Evolutionary conservation across 2,329 filamentous ascomycete genomes (phyloP), one percentile per base, ranked within the genome.

Genomic region (Furcasterigmium sp.): DNA sequence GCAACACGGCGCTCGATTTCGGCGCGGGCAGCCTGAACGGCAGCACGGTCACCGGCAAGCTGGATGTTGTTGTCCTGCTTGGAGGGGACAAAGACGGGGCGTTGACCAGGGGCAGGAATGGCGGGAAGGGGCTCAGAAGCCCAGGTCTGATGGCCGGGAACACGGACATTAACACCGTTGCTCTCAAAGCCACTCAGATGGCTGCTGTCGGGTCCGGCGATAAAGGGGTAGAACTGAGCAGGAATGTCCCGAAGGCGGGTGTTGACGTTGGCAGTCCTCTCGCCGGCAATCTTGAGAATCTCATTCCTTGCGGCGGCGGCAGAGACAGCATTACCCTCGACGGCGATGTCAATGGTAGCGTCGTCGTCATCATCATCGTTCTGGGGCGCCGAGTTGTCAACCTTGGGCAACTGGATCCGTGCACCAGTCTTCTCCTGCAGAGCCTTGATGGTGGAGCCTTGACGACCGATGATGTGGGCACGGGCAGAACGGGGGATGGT

Each of bases 201-300:
- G 37, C 77, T 71, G 59, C 90, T 87, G 60, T 85, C 78, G 9
- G 84, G 80, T 39, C 90, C 90, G 19, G 89, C 85, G 62, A 98
- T 84, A 72, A 98, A 98, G 41, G 91, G 91, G 67, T 93, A 98
- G 65, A 93, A 94, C 61, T 95, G 90, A 20, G 89, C 80, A 8
- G 93, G 91, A 46, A 98, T 85, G 39, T 84, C 82, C 63, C 84
- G 88, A 51, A 98, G 67, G 55, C 87, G 88, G 45, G 89, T 76
- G 67, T 80, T 93, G 58, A 91, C 79, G 53, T 85, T 91, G 43
- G 88, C 85, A 42, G 87, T 83, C 49, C 89, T 84, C 65, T 96
- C 90, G 55, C 85, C 85, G 44, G 88, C 89, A 60, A 97, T 96
- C 56, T 84, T 85, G 56, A 88, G 76, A 56, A 98, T 93, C 54